Base-by-base conservation (phyloP, 179 eudicot genomes). In the Patellifolia procumbens region DNA sequence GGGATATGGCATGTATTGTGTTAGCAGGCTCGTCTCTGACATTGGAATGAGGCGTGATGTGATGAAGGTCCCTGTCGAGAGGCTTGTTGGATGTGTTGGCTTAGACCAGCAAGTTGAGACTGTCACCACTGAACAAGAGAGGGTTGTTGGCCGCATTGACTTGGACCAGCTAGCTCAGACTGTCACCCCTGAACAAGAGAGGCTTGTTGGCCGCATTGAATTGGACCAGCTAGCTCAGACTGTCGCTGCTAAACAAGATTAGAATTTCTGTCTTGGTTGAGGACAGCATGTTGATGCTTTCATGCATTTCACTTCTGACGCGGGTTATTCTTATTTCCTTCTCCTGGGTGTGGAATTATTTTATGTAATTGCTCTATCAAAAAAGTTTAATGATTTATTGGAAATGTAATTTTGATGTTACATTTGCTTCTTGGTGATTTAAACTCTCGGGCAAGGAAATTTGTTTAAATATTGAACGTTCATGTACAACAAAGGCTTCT, bases 31-130 rank as follows among this genome's bases (percentile, higher is more conserved):
- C 22, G 80, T 88, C n/a, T 81, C 91, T n/a, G 96, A 92, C 76
- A 86, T 89, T 28, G 94, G 94, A 24, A 62, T 91, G 3, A 89
- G 94, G 37, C 89, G 90, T 70, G 97, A 91, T 84, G 96, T 87
- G 48, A 82, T 20, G 68, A 91, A 87, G 75, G 76, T 91, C 63
- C 84, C 96, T 0, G 92, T 89, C 34, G 92, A 92, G 87, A 79
- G 76, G 69, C 95, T 92, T 29, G 83, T 89, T 68, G 37, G 75
- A 3, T 75, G 26, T n/a, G 24, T 82, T 19, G 77, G 51, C 12
- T 16, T 68, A 1, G 74, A 42, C 26, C 82, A 67, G 75, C 64
- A 80, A 22, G 74, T 31, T 34, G 82, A 74, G 69, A 39, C 61
- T 49, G 37, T 28, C 48, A 62, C 75, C 31, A 65, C 45, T 72